Conservation (phyloP, 805 yeast genomes). For the Hanseniaspora thailandica region DNA sequence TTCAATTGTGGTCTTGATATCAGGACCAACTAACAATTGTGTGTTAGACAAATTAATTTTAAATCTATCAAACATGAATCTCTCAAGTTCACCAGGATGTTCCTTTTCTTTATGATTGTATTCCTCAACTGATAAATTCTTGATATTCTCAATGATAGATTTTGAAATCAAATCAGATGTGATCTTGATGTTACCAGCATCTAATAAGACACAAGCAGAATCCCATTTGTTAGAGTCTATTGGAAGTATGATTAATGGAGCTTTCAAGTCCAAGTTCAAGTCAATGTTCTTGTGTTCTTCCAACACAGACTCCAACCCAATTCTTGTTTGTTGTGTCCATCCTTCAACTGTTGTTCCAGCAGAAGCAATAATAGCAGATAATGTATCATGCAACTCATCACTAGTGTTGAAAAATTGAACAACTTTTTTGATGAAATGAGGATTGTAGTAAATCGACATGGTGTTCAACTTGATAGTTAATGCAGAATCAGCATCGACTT, state of each 20-base stretch:
- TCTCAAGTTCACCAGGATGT: constrained; percentile 38
- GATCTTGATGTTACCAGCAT: constrained; percentile 90
- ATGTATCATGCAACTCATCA: constrained; percentile 69
- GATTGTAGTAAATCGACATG: constrained; percentile 82
- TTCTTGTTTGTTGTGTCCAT: constrained; percentile 72
- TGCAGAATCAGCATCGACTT: constrained; percentile 60
- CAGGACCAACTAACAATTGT: constrained; percentile 76
- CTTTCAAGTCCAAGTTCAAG: constrained; percentile 77
- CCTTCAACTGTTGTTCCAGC: constrained; percentile 94
- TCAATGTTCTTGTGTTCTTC: constrained; percentile 89
- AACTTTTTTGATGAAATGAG: constrained; percentile 67
- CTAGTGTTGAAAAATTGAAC: constrained; percentile 77
- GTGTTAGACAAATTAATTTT: constrained; percentile 68
- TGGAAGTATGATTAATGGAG: constrained; percentile 83
- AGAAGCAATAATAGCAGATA: constrained; percentile 81
- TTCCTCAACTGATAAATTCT: constrained; percentile 51
- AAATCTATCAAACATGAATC: constrained; percentile 83
- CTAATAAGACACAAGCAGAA: constrained; percentile 81
- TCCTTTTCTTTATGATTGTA: constrained; percentile 42
- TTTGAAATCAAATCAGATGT: constrained; percentile 68
- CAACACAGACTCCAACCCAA: constrained; percentile 84
- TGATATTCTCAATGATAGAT: constrained; percentile 54
- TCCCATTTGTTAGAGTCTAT: constrained; percentile 65
- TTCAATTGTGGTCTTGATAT: constrained; percentile 62
- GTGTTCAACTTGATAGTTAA: constrained; percentile 65